Conservation (phyloP, 768 basidiomycete species). For the Crassisporium funariophilum region DNA sequence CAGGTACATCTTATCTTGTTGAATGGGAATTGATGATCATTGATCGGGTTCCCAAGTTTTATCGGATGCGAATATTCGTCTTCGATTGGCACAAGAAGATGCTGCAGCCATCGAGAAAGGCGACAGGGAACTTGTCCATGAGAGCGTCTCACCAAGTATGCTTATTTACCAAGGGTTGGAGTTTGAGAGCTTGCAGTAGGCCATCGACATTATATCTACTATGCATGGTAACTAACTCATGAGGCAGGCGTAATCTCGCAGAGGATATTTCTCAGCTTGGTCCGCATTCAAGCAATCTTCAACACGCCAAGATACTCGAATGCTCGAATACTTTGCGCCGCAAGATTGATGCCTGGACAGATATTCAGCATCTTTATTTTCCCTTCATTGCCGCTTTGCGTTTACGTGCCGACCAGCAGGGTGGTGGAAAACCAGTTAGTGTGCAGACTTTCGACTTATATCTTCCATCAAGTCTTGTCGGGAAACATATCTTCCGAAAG, state of each 20-base stretch:
- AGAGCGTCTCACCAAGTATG: conserved; percentile 20
- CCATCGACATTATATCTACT: background rate
- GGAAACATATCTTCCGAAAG: background rate
- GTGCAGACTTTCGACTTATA: conserved; percentile 15
- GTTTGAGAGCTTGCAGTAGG: conserved; percentile 36
- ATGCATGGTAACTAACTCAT: background rate
- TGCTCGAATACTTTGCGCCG: conserved; percentile 18
- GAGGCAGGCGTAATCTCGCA: conserved; percentile 16
- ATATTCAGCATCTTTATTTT: conserved; percentile 28
- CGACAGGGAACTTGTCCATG: conserved; percentile 8
- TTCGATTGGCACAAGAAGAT: conserved; percentile 26
- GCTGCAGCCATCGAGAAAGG: conserved; percentile 6
- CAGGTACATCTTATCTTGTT: no score
- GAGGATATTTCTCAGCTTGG: conserved; percentile 15
- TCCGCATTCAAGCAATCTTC: conserved; percentile 27
- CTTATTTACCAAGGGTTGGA: conserved; percentile 32
- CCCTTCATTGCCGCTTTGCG: conserved; percentile 12
- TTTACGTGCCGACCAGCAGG: no score
- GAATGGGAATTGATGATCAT: background rate
- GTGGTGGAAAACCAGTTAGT: background rate
- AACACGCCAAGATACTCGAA: conserved; percentile 29
- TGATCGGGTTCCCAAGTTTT: conserved; percentile 6
- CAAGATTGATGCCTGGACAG: conserved; percentile 26
- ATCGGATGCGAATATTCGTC: conserved; percentile 17
- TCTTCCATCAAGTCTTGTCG: conserved; percentile 17